phyloP scores from a whole-genome alignment of 2,329 filamentous ascomycete genomes.

The Cercospora sp. region DNA sequence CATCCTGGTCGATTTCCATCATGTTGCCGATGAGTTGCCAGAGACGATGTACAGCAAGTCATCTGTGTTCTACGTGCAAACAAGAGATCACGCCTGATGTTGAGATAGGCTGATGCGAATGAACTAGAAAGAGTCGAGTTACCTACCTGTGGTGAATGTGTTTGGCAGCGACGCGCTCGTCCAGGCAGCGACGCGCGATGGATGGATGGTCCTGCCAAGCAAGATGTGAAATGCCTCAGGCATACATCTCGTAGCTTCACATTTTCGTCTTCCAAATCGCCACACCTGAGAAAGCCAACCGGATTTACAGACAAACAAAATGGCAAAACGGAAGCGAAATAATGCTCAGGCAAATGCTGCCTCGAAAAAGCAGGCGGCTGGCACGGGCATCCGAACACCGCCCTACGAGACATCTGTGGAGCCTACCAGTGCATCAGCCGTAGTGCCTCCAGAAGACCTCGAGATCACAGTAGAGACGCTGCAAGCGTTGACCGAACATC shows the following conservation, averaged over 20 bases:
- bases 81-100: not conserved
- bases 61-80: not conserved
- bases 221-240: not conserved
- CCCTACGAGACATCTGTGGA: conserved; percentile 10
- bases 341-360: not conserved
- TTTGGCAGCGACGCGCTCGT: not conserved
- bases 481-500: conserved; percentile 58
- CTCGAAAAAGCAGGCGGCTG: conserved; percentile 5
- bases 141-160: conserved; percentile 10
- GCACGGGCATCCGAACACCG: conserved; percentile 7
- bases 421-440: conserved; percentile 9
- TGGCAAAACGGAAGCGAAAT: conserved; percentile 21
- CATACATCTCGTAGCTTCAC: not conserved
- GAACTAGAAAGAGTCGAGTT: not conserved
- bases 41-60: not conserved
- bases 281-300: not conserved
- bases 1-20: conserved; percentile 40
- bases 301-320: not conserved
- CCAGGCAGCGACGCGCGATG: conserved; percentile 1
- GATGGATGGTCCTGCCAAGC: not conserved
- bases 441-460: conserved; percentile 55
- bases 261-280: not conserved
- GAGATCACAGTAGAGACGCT: conserved; percentile 68
- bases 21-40: conserved; percentile 25
- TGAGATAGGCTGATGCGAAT: conserved; percentile 1